Base-by-base conservation (phyloP, 2,329 filamentous ascomycete species). In the Nothomitra cinnamomea region DNA sequence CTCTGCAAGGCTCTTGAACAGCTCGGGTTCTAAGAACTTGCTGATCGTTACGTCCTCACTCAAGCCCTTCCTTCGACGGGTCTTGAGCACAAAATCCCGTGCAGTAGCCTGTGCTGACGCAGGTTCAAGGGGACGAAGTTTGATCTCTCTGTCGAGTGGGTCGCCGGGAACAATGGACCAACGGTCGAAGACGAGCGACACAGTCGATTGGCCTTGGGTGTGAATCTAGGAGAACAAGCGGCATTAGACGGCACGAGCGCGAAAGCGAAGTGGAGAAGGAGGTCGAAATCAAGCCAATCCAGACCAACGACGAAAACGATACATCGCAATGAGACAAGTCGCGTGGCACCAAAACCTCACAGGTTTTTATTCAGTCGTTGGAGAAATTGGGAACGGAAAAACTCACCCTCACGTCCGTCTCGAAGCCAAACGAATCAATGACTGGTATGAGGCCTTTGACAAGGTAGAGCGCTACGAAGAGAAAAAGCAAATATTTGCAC, bases 131-230 rank as follows among this genome's bases (percentile, higher is more conserved):
- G 89, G 87, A 51, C 85, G 76, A 54, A 92, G 72, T 59, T 87
- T 80, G 57, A 94, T 82, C 57, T 88, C 85, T 63, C 83, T 84
- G 67, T 98, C 92, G 35, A 98, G 76, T 41, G 92, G 92, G 67
- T 98, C 92, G 54, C 92, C 92, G 1, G 92, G 92, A 1, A 98
- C 90, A 57, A 96, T 87, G 63, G 78, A 88, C 92, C 92, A 98
- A 59, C 86, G 82, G 65, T 98, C 92, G 67, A 98, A 98, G 12
- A 94, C 87, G 36, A 98, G 76, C 61, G 83, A 88, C 53, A 96
- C 81, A 63, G 87, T 89, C 54, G 89, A 88, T 65, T 88, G 83
- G 52, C 92, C 90, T 71, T 95, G 87, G 0, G 90, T 95, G 68
- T 95, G 89, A 64, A 96, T 96, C 57, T 66, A 38, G 28, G 25